These are phyloP conservation scores for Populus deltoides DNA, from an alignment of 345 rosid species.

Conservation along the genomic window DNA sequence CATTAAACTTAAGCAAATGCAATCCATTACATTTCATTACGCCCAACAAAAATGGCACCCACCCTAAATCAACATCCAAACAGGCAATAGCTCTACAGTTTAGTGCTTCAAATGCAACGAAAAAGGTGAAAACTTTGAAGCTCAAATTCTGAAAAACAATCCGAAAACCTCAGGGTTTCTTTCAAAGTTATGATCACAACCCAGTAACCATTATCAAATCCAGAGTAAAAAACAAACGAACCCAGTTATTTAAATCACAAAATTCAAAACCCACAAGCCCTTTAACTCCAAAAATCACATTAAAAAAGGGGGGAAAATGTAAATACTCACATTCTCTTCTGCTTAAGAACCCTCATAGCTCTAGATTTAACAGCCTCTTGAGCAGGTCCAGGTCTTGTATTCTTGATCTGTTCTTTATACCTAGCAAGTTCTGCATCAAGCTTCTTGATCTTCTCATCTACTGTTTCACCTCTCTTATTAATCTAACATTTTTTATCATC, in stretches of 20 bases:
- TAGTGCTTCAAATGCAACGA: not conserved
- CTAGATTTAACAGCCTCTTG: slow-evolving; percentile 88
- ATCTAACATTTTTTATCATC: slow-evolving; percentile 38
- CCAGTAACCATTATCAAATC: not conserved
- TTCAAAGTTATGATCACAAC: not conserved
- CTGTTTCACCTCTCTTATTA: slow-evolving; percentile 81
- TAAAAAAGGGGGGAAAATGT: not conserved
- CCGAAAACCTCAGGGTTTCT: not conserved
- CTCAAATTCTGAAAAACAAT: not conserved
- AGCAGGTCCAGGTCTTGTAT: slow-evolving; percentile 87
- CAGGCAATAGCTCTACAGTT: not conserved
- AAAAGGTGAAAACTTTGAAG: not conserved
- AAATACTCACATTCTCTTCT: slow-evolving; percentile 70
- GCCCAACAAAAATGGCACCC: not conserved
- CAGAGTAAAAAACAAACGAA: not conserved
- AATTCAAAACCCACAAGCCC: not conserved
- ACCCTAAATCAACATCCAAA: not conserved
- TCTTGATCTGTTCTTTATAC: slow-evolving; percentile 83
- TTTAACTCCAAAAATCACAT: not conserved
- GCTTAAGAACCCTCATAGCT: slow-evolving; percentile 87
- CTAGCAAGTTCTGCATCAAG: slow-evolving; percentile 71
- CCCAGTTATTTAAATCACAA: not conserved
- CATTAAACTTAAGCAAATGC: not conserved
- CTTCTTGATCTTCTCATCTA: slow-evolving; percentile 80
- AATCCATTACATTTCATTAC: not conserved